A percentile compares a stretch with the other conserved stretches of the same genome.
Evolutionary conservation across 495 filamentous ascomycete species (phyloP).

Genomic region (Aspergillus indologenus): DNA sequence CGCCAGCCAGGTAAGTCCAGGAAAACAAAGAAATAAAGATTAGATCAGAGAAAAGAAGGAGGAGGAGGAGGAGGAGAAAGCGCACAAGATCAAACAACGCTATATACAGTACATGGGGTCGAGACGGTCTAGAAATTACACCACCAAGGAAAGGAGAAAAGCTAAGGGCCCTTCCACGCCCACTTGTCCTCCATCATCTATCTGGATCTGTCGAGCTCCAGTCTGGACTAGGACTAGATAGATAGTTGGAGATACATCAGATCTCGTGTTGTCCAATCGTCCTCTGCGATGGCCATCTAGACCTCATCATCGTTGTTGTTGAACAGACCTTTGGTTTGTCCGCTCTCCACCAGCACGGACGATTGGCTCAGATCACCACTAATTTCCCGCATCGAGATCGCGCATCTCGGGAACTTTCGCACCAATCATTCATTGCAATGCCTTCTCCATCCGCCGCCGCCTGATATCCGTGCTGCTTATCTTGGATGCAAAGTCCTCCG

Average conservation of each 20-base stretch:
- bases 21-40: neutral
- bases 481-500: slow-evolving; percentile 68
- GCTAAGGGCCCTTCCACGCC: neutral
- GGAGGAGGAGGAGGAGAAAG: neutral
- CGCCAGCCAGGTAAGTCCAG: neutral
- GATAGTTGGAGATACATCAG: neutral
- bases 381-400: neutral
- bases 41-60: too few relatives aligned
- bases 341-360: neutral
- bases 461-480: slow-evolving; percentile 83
- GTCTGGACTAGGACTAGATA: neutral
- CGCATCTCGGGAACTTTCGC: neutral
- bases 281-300: neutral
- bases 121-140: neutral
- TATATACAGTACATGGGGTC: neutral
- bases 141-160: neutral
- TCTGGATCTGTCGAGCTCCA: neutral
- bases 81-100: neutral
- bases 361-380: neutral
- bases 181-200: neutral
- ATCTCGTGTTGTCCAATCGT: neutral
- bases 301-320: neutral
- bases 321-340: neutral
- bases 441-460: slow-evolving; percentile 45
- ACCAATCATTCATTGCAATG: slow-evolving; percentile 26